phyloP scores from a whole-genome alignment of 352 stramenopile genomes.

The Globisporangium apiculatum region DNA sequence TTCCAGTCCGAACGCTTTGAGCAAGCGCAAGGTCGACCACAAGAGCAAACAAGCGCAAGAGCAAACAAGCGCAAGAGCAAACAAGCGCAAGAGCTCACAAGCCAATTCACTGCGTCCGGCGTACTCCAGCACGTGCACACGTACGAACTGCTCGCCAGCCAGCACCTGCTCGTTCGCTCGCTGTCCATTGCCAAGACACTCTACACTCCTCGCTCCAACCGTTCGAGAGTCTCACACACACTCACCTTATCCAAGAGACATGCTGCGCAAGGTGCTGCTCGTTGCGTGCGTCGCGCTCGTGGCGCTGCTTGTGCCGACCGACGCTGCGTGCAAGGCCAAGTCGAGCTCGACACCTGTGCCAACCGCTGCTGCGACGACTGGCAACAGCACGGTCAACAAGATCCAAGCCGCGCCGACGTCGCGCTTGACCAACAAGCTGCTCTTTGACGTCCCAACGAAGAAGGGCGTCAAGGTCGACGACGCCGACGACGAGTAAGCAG shows the following conservation, averaged over 20 bases:
- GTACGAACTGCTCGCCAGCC: too few species aligned
- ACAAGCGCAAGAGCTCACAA: not conserved
- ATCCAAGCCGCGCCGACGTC: slow-evolving; percentile 21
- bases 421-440: slow-evolving; percentile 26
- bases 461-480: slow-evolving; percentile 3
- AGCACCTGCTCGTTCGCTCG: too few species aligned
- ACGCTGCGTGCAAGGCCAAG: slow-evolving; percentile 29
- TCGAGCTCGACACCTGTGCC: slow-evolving; percentile 4
- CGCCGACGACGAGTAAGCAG: slow-evolving; percentile 1
- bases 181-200: too few species aligned
- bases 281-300: slow-evolving; percentile 14
- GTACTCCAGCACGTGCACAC: too few species aligned
- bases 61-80: too few species aligned
- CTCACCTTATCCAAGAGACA: not conserved
- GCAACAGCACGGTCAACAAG: slow-evolving; percentile 18
- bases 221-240: too few species aligned
- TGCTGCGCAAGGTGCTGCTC: slow-evolving; percentile 23
- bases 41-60: not conserved
- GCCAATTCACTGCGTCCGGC: not conserved
- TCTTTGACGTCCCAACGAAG: slow-evolving; percentile 19
- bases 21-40: too few species aligned
- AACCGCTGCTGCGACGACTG: not conserved
- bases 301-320: slow-evolving; percentile 12
- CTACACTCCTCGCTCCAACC: too few species aligned
- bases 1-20: not conserved